Evolutionary conservation across 768 basidiomycete genomes (phyloP).

Genomic region (Ramaria sp.): DNA sequence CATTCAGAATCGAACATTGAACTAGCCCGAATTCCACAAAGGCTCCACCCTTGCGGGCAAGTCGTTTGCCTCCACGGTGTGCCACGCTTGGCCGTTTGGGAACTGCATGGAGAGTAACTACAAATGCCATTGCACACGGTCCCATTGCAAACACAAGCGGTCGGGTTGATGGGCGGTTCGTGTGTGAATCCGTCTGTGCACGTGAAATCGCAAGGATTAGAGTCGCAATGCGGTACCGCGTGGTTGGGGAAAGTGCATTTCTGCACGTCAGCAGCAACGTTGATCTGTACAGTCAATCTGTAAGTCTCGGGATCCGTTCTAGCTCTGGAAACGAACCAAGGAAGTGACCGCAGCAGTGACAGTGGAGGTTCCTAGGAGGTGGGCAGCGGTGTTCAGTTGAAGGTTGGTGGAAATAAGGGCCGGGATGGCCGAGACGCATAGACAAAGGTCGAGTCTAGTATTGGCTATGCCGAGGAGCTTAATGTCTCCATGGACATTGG

Average conservation of each 20-base stretch:
- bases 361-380: constrained; percentile 19
- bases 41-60: constrained; percentile 28
- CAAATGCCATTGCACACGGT: constrained; percentile 42
- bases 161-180: constrained; percentile 23
- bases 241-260: constrained; percentile 31
- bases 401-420: constrained; percentile 24
- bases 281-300: constrained; percentile 16
- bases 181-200: constrained; percentile 33
- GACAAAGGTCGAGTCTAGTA: constrained; percentile 24
- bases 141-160: constrained; percentile 29
- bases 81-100: constrained; percentile 18
- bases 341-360: constrained; percentile 23
- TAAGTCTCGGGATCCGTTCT: too few relatives aligned
- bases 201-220: constrained; percentile 32
- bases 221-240: constrained; percentile 26
- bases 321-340: constrained; percentile 21
- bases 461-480: constrained; percentile 17
- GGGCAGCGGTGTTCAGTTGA: constrained; percentile 21
- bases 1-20: constrained; percentile 35
- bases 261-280: constrained; percentile 10
- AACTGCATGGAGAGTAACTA: constrained; percentile 17
- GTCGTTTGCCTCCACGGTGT: constrained; percentile 10
- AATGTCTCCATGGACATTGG: constrained; percentile 23
- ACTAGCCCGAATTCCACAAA: constrained; percentile 34
- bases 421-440: constrained; percentile 31